Conservation (phyloP, 192 early-diverging fungal species). For the Phycomyces nitens region DNA sequence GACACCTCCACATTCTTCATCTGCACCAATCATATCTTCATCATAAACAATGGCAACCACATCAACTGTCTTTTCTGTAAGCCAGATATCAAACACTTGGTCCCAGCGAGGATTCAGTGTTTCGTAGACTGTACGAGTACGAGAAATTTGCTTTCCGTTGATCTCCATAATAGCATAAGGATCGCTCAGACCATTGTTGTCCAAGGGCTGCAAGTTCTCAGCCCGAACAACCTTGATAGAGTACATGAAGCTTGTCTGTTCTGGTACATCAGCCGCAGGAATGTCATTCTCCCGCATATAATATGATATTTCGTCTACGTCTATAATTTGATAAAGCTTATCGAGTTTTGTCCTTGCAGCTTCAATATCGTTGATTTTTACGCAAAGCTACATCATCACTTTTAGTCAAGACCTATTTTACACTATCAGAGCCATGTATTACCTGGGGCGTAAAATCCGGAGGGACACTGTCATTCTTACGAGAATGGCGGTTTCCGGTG, state of each 20-base stretch:
- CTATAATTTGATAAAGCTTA: constrained; percentile 51
- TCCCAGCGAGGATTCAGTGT: constrained; percentile 82
- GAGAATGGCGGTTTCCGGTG: constrained; percentile 11
- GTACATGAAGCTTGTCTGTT: constrained; percentile 46
- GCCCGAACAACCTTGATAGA: constrained; percentile 70
- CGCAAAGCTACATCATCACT: constrained; percentile 40
- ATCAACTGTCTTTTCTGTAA: constrained; percentile 46
- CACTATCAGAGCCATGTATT: background rate
- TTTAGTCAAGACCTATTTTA: background rate
- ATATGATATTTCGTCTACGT: constrained; percentile 50
- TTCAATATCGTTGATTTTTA: constrained; percentile 57
- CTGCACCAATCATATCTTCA: constrained; percentile 49
- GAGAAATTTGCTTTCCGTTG: constrained; percentile 38
- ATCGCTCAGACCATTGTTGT: constrained; percentile 55
- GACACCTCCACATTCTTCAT: constrained; percentile 60
- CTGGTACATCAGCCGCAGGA: constrained; percentile 26
- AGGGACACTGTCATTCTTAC: constrained; percentile 29
- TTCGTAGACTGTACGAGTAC: constrained; percentile 58
- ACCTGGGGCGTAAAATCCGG: constrained; percentile 51
- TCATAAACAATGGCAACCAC: constrained; percentile 46
- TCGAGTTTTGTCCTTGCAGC: constrained; percentile 48
- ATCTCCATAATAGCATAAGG: constrained; percentile 68
- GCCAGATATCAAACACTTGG: constrained; percentile 65
- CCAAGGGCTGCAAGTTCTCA: constrained; percentile 58
- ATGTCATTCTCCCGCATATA: constrained; percentile 37